These are phyloP conservation scores for Kingdonia uniflora DNA, from an alignment of 164 flowering plant genomes.

Conservation along the genomic window DNA sequence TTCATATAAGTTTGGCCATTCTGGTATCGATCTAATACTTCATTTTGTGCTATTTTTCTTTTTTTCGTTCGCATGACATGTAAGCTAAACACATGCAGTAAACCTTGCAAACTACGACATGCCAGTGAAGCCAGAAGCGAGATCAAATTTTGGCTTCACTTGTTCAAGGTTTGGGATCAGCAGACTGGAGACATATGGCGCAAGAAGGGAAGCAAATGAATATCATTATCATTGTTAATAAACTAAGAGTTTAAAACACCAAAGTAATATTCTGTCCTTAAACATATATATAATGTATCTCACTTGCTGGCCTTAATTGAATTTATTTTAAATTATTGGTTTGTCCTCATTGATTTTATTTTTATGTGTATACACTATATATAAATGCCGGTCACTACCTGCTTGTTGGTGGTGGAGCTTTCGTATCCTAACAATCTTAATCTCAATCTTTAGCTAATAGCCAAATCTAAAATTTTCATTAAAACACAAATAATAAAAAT, in stretches of 20 bases:
- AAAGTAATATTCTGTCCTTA: neutral
- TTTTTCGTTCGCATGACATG: no score
- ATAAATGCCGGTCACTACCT: neutral
- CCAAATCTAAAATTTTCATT: neutral
- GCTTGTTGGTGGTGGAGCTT: neutral
- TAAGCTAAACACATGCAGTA: neutral
- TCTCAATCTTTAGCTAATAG: neutral
- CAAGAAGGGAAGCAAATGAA: slow-evolving; percentile 8
- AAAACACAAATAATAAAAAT: neutral
- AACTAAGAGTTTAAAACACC: neutral
- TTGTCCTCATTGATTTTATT: no score
- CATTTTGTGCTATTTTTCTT: no score
- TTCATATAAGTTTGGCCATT: no score
- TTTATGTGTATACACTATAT: neutral
- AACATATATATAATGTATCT: slow-evolving; percentile 1
- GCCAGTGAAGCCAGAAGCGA: neutral
- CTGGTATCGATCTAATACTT: no score
- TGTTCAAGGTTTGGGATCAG: slow-evolving; percentile 21
- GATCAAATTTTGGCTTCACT: neutral
- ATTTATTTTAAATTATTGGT: no score
- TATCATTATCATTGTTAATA: no score
- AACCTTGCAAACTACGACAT: neutral
- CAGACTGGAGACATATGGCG: slow-evolving; percentile 17
- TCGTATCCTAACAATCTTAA: neutral
- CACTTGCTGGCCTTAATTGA: slow-evolving; percentile 7